Evolutionary conservation across 352 stramenopile genomes (phyloP).

Genomic region (Pythium diclinum): DNA sequence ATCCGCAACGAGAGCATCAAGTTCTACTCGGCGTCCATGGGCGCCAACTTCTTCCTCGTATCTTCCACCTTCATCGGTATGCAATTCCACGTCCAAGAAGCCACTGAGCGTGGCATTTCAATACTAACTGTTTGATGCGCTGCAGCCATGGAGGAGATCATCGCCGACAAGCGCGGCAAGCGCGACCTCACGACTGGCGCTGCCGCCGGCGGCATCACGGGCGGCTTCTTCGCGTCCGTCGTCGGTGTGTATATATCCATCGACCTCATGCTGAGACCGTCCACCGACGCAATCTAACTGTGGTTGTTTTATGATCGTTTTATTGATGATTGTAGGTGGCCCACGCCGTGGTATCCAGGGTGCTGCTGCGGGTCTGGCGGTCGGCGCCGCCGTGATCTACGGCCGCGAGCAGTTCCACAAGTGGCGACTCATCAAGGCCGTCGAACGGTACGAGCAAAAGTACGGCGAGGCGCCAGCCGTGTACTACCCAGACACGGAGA

Average conservation of each 20-base stretch:
- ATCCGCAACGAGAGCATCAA: slow-evolving; percentile 72
- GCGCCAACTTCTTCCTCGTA: slow-evolving; percentile 81
- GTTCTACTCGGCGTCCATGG: slow-evolving; percentile 84
- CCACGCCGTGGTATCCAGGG: slow-evolving; percentile 67
- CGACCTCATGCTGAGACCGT: not conserved
- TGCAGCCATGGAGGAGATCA: slow-evolving; percentile 74
- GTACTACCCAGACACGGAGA: slow-evolving; percentile 62
- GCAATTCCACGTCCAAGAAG: not conserved
- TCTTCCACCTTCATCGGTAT: slow-evolving; percentile 85
- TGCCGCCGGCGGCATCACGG: slow-evolving; percentile 55
- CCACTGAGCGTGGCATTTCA: too few species aligned
- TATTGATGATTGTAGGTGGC: slow-evolving; percentile 36
- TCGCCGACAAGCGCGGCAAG: slow-evolving; percentile 64
- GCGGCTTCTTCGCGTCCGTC: slow-evolving; percentile 67
- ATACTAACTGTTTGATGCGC: not conserved
- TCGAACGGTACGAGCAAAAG: slow-evolving; percentile 81
- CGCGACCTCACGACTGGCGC: slow-evolving; percentile 59
- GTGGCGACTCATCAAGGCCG: slow-evolving; percentile 69
- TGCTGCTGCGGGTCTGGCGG: slow-evolving; percentile 49
- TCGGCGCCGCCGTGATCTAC: slow-evolving; percentile 60
- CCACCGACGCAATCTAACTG: too few species aligned
- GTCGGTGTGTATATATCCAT: slow-evolving; percentile 40
- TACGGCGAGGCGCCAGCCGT: slow-evolving; percentile 58
- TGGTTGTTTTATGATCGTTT: not conserved
- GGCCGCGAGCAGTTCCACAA: slow-evolving; percentile 68